A percentile compares a stretch with the other conserved stretches of the same genome.
These are phyloP conservation scores for Acanthamoeba lenticulata DNA, from an alignment of 208 protist genomes.

Conservation along the genomic window DNA sequence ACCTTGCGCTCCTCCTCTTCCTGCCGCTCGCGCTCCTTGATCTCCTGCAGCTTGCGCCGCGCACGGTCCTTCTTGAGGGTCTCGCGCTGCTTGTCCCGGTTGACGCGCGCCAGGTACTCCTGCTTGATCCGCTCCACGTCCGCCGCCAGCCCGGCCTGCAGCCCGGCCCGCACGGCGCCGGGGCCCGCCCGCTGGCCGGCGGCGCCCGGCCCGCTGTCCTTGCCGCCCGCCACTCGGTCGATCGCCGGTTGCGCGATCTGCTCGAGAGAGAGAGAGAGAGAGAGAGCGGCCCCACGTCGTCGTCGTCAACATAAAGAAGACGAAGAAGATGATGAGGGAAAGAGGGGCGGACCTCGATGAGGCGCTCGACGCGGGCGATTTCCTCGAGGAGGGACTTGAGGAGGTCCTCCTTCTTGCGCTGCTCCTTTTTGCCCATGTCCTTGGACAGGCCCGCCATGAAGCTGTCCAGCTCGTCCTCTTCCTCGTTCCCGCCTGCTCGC, in stretches of 20 bases:
- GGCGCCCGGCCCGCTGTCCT: neutral
- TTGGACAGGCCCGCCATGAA: neutral
- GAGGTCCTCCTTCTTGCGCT: conserved; percentile 29
- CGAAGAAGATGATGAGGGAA: neutral
- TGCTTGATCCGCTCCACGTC: conserved; percentile 57
- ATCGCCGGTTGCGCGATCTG: conserved; percentile 16
- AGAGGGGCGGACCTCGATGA: neutral
- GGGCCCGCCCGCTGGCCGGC: too few relatives aligned
- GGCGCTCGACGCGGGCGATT: neutral
- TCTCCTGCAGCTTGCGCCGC: conserved; percentile 2
- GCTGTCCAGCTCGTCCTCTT: conserved; percentile 49
- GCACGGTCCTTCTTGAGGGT: conserved; percentile 16
- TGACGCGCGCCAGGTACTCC: conserved; percentile 2
- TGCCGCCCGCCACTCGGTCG: neutral
- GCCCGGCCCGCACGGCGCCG: too few relatives aligned
- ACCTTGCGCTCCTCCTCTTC: conserved; percentile 12
- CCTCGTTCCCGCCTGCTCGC: neutral
- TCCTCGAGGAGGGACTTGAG: neutral
- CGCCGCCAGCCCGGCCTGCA: neutral
- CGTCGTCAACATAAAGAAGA: neutral
- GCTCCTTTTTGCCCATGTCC: conserved; percentile 13
- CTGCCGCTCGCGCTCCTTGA: conserved; percentile 20
- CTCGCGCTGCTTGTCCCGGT: neutral
- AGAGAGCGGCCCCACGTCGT: neutral
- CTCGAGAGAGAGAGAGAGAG: neutral